phyloP scores from a whole-genome alignment of 139 green algal species.

The Chlorella sorokiniana region DNA sequence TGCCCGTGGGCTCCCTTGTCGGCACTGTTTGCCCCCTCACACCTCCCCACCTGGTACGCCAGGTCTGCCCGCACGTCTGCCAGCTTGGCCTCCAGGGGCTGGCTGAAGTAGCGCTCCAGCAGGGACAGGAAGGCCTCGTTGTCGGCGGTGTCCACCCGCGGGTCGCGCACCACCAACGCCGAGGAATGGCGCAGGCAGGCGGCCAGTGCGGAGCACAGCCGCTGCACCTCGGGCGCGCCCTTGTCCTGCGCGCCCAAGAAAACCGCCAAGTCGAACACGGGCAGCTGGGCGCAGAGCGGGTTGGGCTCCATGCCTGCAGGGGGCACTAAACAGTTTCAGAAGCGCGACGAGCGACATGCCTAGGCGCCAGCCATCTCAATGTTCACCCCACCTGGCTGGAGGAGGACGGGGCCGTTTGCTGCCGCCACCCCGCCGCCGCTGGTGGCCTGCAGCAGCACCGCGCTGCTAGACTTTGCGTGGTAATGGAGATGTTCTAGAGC shows the following conservation, averaged over 20 bases:
- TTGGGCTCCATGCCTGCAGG: constrained; percentile 41
- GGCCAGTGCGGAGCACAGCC: constrained; percentile 52
- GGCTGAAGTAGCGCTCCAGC: constrained; percentile 88
- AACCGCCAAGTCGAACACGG: constrained; percentile 43
- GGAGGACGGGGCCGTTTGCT: neutral
- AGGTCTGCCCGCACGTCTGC: constrained; percentile 70
- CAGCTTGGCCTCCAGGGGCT: constrained; percentile 63
- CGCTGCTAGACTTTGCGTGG: neutral
- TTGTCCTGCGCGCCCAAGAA: constrained; percentile 20
- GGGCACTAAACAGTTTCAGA: neutral
- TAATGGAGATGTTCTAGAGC: neutral
- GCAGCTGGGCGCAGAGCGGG: constrained; percentile 34
- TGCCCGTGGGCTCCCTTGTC: neutral
- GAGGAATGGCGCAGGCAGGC: constrained; percentile 51
- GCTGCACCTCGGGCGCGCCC: constrained; percentile 8
- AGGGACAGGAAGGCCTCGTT: constrained; percentile 83
- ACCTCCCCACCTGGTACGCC: constrained; percentile 73
- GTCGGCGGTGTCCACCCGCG: constrained; percentile 58
- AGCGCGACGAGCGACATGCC: neutral
- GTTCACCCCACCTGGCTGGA: neutral
- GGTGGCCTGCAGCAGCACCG: constrained; percentile 8
- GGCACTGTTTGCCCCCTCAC: neutral
- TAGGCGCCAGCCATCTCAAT: neutral
- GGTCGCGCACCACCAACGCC: constrained; percentile 77
- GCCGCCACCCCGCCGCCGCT: neutral